Evolutionary conservation across 2,329 filamentous ascomycete species (phyloP).

Genomic region (Hypoxylon sp.): DNA sequence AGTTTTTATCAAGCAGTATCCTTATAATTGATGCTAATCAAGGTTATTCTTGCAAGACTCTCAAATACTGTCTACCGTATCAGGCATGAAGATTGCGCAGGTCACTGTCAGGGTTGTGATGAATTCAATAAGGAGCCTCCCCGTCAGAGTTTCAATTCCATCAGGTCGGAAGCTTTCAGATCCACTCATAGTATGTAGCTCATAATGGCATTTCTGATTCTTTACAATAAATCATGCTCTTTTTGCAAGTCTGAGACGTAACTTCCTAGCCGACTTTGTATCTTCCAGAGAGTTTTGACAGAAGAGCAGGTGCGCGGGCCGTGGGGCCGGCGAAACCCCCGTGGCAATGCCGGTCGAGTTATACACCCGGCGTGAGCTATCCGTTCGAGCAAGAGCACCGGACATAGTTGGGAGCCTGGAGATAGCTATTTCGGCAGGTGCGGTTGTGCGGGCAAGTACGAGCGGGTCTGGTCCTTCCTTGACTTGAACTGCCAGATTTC

Average conservation of each 20-base stretch:
- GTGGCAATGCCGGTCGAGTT: background rate
- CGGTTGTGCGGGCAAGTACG: background rate
- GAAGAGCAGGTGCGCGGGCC: no score
- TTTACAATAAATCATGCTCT: background rate
- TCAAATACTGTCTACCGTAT: background rate
- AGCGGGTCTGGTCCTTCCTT: background rate
- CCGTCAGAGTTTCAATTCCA: background rate
- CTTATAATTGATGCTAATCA: background rate
- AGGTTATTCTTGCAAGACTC: background rate
- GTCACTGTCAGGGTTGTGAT: background rate
- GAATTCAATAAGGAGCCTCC: background rate
- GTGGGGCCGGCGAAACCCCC: background rate
- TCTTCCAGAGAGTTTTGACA: background rate
- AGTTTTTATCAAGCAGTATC: background rate
- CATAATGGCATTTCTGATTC: background rate
- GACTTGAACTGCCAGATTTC: background rate
- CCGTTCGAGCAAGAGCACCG: background rate
- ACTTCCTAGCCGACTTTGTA: background rate
- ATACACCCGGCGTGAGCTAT: background rate
- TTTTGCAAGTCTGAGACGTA: background rate
- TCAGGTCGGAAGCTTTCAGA: background rate
- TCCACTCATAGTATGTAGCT: background rate
- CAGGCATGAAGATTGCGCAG: background rate
- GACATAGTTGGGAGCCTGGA: background rate
- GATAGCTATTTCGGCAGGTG: background rate